Percentiles rank a stretch among this genome's conserved stretches.
phyloP scores from a whole-genome alignment of 345 rosid genomes.

The Linum lewisii region DNA sequence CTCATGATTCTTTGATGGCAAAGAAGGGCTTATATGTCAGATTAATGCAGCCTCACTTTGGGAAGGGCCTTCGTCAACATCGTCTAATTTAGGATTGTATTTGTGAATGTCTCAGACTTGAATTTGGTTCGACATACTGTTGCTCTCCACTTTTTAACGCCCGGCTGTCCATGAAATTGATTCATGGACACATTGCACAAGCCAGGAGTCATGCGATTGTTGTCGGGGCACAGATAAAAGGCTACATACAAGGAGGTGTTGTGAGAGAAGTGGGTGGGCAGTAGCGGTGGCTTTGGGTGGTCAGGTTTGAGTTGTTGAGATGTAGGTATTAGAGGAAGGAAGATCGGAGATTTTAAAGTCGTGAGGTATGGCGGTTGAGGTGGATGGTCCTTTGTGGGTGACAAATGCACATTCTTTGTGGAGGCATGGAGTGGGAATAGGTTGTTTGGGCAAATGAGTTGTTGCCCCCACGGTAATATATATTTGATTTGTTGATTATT shows the following conservation, averaged over 20 bases:
- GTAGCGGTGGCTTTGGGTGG: slow-evolving; percentile 10
- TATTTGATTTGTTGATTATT: slow-evolving; percentile 31
- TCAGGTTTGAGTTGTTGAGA: slow-evolving; percentile 20
- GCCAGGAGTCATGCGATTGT: too few species aligned
- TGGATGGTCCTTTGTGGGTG: slow-evolving; percentile 19
- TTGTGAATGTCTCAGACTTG: slow-evolving; percentile 15
- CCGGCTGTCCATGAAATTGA: too few species aligned
- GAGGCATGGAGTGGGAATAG: slow-evolving; percentile 32
- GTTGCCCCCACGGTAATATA: slow-evolving; percentile 31
- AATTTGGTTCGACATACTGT: slow-evolving; percentile 17
- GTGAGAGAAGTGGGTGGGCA: slow-evolving; percentile 1
- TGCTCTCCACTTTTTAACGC: slow-evolving; percentile 15
- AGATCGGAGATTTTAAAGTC: slow-evolving; percentile 25
- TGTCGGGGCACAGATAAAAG: too few species aligned
- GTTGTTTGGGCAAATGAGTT: background rate
- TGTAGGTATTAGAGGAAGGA: slow-evolving; percentile 28
- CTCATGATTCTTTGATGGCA: slow-evolving; percentile 70
- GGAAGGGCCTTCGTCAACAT: slow-evolving; percentile 90
- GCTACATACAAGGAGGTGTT: slow-evolving; percentile 14
- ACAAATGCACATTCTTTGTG: slow-evolving; percentile 50
- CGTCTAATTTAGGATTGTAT: slow-evolving; percentile 44
- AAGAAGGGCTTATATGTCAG: slow-evolving; percentile 90
- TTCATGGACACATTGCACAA: too few species aligned
- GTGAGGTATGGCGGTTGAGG: slow-evolving; percentile 22
- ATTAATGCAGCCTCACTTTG: slow-evolving; percentile 95